phyloP scores from a whole-genome alignment of 2,329 filamentous ascomycete species.

The Aspergillus quadrilineatus region DNA sequence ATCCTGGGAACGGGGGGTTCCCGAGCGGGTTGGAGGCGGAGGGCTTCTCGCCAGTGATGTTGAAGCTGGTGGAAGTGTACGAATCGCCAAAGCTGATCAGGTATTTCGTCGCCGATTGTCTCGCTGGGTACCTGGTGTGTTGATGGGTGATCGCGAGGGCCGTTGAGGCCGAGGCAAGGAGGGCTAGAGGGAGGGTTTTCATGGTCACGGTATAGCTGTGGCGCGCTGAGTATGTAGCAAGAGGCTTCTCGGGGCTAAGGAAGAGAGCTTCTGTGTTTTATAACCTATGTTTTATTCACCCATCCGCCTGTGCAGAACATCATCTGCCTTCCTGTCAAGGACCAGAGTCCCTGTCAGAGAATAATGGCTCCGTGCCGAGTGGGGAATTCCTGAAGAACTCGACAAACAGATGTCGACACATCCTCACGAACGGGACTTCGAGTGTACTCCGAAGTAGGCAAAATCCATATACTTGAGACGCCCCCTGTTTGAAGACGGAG shows the following conservation, averaged over 20 bases:
- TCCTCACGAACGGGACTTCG: no score
- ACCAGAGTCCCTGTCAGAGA: background rate
- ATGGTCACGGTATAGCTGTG: background rate
- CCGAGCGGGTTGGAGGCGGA: constrained; percentile 15
- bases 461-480: background rate
- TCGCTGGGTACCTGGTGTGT: background rate
- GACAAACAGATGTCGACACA: no score
- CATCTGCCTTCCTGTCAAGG: background rate
- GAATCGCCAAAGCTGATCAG: constrained; percentile 14
- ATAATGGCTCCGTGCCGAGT: background rate
- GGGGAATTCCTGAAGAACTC: background rate
- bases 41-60: constrained; percentile 11
- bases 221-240: no score
- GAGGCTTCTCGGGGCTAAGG: no score
- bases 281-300: no score
- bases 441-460: no score
- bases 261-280: no score
- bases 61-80: constrained; percentile 13
- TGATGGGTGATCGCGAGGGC: background rate
- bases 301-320: background rate
- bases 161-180: background rate
- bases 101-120: constrained; percentile 2
- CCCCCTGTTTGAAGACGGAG: background rate
- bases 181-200: background rate
- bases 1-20: constrained; percentile 14